Evolutionary conservation across 2,329 filamentous ascomycete genomes (phyloP).

Genomic region (Scytalidium sp.): DNA sequence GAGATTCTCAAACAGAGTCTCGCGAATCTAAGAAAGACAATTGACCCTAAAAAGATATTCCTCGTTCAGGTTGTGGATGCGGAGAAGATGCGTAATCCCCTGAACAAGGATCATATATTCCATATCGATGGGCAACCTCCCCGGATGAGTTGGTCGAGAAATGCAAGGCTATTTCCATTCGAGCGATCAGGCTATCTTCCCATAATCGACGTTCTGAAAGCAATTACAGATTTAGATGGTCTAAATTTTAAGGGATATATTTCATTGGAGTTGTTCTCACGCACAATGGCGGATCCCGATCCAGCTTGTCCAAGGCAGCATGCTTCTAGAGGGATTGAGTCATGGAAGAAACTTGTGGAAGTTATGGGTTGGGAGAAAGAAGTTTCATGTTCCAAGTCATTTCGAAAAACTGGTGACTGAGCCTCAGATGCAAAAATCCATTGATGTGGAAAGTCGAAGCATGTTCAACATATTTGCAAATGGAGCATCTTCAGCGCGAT

Average conservation of each 20-base stretch:
- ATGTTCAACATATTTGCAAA: no score
- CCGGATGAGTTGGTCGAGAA: slow-evolving; percentile 75
- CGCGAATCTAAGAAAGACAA: slow-evolving; percentile 10
- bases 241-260: slow-evolving; percentile 56
- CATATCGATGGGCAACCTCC: slow-evolving; percentile 54
- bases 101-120: slow-evolving; percentile 55
- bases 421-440: no score
- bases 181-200: slow-evolving; percentile 59
- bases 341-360: slow-evolving; percentile 44
- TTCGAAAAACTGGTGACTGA: no score
- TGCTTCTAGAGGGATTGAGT: slow-evolving; percentile 43
- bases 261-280: slow-evolving; percentile 54
- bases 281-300: slow-evolving; percentile 42
- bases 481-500: no score
- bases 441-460: no score
- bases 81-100: slow-evolving; percentile 56
- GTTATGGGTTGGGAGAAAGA: slow-evolving; percentile 7
- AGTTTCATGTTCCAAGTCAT: slow-evolving; percentile 8
- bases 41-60: slow-evolving; percentile 66
- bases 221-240: slow-evolving; percentile 48
- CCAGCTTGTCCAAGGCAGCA: slow-evolving; percentile 42
- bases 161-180: slow-evolving; percentile 68
- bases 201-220: slow-evolving; percentile 44
- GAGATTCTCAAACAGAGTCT: slow-evolving; percentile 41
- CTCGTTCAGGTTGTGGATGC: slow-evolving; percentile 76